Evolutionary conservation across 1,284 basidiomycete genomes (phyloP), one percentile per base, ranked within the genome.

Genomic region (Clitocybe nebularis): DNA sequence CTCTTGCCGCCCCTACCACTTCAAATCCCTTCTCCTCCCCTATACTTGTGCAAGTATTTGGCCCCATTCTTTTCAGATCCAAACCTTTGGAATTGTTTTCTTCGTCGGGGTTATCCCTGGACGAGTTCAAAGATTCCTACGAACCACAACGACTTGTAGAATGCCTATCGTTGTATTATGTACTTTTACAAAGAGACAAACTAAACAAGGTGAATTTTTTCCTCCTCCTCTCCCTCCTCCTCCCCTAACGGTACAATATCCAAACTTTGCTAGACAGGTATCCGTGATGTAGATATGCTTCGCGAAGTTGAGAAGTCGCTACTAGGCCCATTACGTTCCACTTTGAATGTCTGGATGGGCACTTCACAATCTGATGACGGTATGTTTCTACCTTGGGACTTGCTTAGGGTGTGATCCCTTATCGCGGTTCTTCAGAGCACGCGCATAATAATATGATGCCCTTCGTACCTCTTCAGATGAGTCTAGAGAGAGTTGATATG

Each of bases 181-280:
- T 36, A 5, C 45, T 53, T 19, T 28, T 53, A 13, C 32, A 39
- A 19, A 46, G 51, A 33, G 53, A 55, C 32, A 48, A 26, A 9
- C 26, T 36, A 11, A 53, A 55, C 41, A 43, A 43, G 9, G 53
- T 55, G 32, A 32, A 29, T 25, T 24, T 9, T 16, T 19, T 2
- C 38, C 19, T 5, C 25, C 21, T 8, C 17, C 25, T 21, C 8
- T 39, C 24, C 16, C 13, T 19, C n/a, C 22, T n/a, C n/a, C 3
- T 9, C 8, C 21, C 2, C n/a, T 16, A 23, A 20, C 16, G 10
- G 8, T 25, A n/a, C n/a, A n/a, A n/a, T n/a, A n/a, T n/a, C n/a
- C n/a, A n/a, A n/a, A n/a, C n/a, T 22, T 21, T 29, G 37, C 9
- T 45, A 82, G 79, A 80, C 76, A 2, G 75, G 75, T 0, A 64